Base-by-base conservation (phyloP, 2,329 filamentous ascomycete genomes). In the Bipolaris bicolor region DNA sequence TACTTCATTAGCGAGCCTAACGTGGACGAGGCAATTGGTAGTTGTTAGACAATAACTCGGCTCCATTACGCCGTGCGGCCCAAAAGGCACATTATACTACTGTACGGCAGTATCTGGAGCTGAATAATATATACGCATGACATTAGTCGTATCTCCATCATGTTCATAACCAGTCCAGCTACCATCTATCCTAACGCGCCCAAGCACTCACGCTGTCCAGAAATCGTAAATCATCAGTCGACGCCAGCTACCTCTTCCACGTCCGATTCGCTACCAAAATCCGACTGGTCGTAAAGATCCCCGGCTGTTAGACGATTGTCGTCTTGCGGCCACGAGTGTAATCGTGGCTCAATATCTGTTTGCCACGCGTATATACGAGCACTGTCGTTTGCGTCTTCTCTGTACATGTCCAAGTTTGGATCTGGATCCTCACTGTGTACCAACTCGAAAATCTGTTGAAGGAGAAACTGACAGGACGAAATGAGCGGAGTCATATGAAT, bases 181-280 rank as follows among this genome's bases (percentile, higher is more conserved):
- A 2, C 44, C 34, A 10, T 16, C 26, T 37, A 26, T 48, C 43
- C 34, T 26, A 45, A 39, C 50, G 41, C 57, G 37, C 61, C 64
- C 24, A 51, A 60, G 57, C 63, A 54, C 61, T 62, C 44, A 57
- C 61, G 64, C 64, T 67, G 65, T 67, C 61, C 64, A 61, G 48
- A 46, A 59, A 60, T 54, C 55, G 34, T 54, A n/a, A 55, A 54
- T 57, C 39, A 57, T 37, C 10, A 41, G 51, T 55, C 60, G 39
- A 65, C 58, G 5, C 68, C 69, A 61, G 65, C 61, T 7, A 68
- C 55, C 16, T 74, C 68, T 22, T 63, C 66, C 16, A 70, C 64
- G 55, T 75, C 73, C 46, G 74, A 76, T 62, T 76, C 73, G 68
- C 69, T 75, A 7, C 67, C 72, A 64, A 74, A 76, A 53, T 76